Base-by-base conservation (phyloP, 2,329 filamentous ascomycete species). In the Curvularia spicifera region DNA sequence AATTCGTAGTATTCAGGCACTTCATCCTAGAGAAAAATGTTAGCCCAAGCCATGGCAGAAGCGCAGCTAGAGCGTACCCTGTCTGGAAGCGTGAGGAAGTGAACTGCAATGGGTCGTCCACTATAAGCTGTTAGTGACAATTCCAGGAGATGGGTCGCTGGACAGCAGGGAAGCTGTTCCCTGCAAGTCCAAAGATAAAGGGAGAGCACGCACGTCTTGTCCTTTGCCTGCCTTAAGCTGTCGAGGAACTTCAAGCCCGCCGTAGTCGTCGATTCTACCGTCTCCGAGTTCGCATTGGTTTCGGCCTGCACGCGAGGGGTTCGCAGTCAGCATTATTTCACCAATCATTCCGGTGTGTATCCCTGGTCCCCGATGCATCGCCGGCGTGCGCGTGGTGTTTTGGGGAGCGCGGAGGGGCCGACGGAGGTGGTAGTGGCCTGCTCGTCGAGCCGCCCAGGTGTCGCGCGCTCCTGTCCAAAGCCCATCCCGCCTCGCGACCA, bases 1-100 rank as follows among this genome's bases (percentile, higher is more conserved):
- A 85, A 83, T 69, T 88, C 83, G 78, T 94, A 96, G 78, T 96
- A 96, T 20, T 90, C 88, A 43, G 88, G 84, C 66, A 91, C 85
- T 62, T 82, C 80, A 59, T 85, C 80, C 74, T 84, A 81, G 35
- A 46, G 50, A 57, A 45, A 52, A 20, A 43, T 22, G 61, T 75
- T 63, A 71, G 63, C 51, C 54, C 53, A 52, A 43, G 42, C 22
- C 39, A 47, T 26, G 56, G 44, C 39, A 59, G 57, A 51, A 58
- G 55, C 43, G 54, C 53, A 33, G n/a, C 29, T 56, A 40, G 54
- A 40, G 67, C 75, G 60, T 78, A 83, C 80, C 75, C 73, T 78
- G 53, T 87, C 84, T 22, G 89, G 87, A 15, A 96, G 85, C 22
- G 84, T 83, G 70, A 93, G 87, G 75, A 96, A 96, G 69, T 87